Evolutionary conservation across 495 filamentous ascomycete species (phyloP), one percentile per base, ranked within the genome.

Genomic region (Annulohypoxylon bovei): DNA sequence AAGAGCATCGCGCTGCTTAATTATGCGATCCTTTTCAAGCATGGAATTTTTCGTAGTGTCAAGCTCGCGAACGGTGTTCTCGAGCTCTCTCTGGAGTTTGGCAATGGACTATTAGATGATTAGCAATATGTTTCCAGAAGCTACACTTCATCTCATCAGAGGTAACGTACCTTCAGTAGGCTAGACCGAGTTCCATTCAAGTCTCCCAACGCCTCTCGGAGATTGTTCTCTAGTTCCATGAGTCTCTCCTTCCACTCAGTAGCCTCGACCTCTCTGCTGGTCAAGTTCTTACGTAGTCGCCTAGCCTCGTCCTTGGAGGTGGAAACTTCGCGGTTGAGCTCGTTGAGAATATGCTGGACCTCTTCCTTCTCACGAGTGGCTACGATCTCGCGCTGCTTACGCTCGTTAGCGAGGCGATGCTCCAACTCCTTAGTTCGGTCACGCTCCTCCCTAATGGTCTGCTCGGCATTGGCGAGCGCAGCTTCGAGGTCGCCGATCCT

Each of bases 401-500:
- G 82, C 78, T 98, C 95, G 30, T 90, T 86, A 7, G 89, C 85
- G 30, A 97, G 83, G 4, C 90, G 86, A 50, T 91, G 86, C 73
- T 97, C 93, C 12, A 97, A 82, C 67, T 97, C 94, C 42, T 86
- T 84, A 30, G 87, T 84, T 49, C 91, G 89, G 50, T 97, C 94
- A 74, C 88, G 90, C 74, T 98, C 94, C 49, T 93, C 94, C 39
- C 89, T 85, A 28, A 97, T 81, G 32, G 81, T 86, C 67, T 90
- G 85, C 75, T 93, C 88, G 61, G 89, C 86, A 35, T 88, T 89
- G 77, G 92, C 92, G 12, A 97, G 81, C 22, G 89, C 87, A 8
- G 90, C 90, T 73, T 97, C 93, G 3, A 98, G 83, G 70, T 98
- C 92, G 20, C 95, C 93, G 70, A 98, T 99, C 78, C 93, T 93